Evolutionary conservation across 164 flowering plant species (phyloP).

Genomic region (Paratinospora sagittata): DNA sequence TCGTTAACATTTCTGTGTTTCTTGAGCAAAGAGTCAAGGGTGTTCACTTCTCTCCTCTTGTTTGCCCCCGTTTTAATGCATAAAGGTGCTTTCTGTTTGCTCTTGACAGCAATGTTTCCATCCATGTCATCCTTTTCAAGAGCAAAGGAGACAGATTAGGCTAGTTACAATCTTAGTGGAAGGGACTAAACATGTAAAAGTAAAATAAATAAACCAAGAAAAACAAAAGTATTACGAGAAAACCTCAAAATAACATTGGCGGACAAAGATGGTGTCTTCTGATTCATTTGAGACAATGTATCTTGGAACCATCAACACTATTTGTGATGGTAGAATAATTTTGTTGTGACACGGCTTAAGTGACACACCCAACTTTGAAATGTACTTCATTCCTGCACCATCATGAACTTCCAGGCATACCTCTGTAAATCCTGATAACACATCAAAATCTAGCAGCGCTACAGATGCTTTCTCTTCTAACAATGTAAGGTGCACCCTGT

Average conservation of each 20-base stretch:
- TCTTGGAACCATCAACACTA: slow-evolving; percentile 64
- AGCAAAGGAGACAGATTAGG: slow-evolving; percentile 3
- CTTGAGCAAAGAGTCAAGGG: slow-evolving; percentile 54
- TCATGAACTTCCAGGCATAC: slow-evolving; percentile 45
- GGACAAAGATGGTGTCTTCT: slow-evolving; percentile 45
- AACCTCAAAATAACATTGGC: slow-evolving; percentile 80
- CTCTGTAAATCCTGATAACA: slow-evolving; percentile 79
- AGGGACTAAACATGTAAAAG: neutral
- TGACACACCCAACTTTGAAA: slow-evolving; percentile 66
- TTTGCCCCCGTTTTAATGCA: slow-evolving; percentile 29
- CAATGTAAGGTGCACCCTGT: slow-evolving; percentile 43
- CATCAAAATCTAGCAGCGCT: slow-evolving; percentile 62
- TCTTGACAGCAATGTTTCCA: slow-evolving; percentile 33
- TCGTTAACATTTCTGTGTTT: slow-evolving; percentile 57
- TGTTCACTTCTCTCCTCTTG: slow-evolving; percentile 42
- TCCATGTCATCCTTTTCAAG: slow-evolving; percentile 49
- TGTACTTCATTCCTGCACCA: slow-evolving; percentile 31
- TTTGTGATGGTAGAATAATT: slow-evolving; percentile 45
- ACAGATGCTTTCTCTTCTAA: slow-evolving; percentile 45
- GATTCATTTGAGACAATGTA: slow-evolving; percentile 68
- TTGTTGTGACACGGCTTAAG: slow-evolving; percentile 37
- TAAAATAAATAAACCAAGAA: slow-evolving; percentile 4
- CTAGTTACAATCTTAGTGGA: too few species aligned
- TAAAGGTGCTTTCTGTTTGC: slow-evolving; percentile 53
- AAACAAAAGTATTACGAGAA: slow-evolving; percentile 10